These are phyloP conservation scores for Starmerella bombi DNA, from an alignment of 805 yeast genomes.

Conservation along the genomic window DNA sequence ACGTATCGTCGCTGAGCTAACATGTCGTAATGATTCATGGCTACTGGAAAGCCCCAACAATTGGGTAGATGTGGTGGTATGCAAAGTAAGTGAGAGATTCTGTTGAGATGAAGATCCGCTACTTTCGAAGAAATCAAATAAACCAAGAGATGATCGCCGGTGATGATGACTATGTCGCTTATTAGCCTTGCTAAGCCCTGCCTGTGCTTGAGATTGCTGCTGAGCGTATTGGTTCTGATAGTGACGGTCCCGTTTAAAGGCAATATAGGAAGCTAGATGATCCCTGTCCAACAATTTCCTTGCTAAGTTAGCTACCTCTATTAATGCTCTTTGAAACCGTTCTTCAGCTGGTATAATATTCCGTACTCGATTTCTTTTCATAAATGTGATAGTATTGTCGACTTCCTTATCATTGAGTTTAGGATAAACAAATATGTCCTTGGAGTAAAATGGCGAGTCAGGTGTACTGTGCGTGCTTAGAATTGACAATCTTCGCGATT, in stretches of 20 bases:
- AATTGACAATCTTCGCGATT: conserved; percentile 23
- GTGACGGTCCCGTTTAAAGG: conserved; percentile 20
- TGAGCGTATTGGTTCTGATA: conserved; percentile 10
- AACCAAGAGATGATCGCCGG: conserved; percentile 17
- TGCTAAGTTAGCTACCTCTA: conserved; percentile 25
- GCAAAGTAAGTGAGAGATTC: conserved; percentile 9
- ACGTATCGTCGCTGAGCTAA: no score
- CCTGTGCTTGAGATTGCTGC: conserved; percentile 5
- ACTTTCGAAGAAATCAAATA: conserved; percentile 18
- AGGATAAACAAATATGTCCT: conserved; percentile 21
- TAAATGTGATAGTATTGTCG: conserved; percentile 23
- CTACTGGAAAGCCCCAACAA: conserved; percentile 14
- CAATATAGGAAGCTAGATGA: conserved; percentile 16
- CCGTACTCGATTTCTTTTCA: conserved; percentile 25
- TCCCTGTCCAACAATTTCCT: conserved; percentile 25
- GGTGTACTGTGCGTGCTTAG: conserved; percentile 18
- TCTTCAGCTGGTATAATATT: conserved; percentile 29
- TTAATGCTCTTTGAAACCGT: conserved; percentile 27
- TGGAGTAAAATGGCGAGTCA: conserved; percentile 25
- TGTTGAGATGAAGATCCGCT: conserved; percentile 8
- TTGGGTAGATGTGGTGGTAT: conserved; percentile 17
- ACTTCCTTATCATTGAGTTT: conserved; percentile 29
- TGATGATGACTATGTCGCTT: conserved; percentile 13
- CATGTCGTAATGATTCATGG: conserved; percentile 11
- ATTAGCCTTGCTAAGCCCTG: not conserved